Percentiles rank a stretch among this genome's conserved stretches.
These are phyloP conservation scores for Penicillium palitans DNA, from an alignment of 2,329 filamentous ascomycete genomes.

Conservation along the genomic window DNA sequence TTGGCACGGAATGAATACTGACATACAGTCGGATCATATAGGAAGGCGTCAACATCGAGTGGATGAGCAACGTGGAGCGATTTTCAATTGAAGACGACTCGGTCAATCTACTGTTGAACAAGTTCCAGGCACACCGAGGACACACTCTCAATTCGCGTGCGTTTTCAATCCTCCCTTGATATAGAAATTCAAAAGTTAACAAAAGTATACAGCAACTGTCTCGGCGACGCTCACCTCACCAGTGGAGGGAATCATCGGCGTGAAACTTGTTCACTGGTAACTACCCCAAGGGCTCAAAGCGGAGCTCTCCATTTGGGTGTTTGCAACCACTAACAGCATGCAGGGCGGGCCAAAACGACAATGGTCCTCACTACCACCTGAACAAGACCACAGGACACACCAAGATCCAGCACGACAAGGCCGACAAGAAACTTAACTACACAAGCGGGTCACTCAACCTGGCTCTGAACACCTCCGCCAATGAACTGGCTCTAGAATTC, in stretches of 20 bases:
- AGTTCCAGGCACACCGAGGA: constrained; percentile 40
- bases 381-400: constrained; percentile 29
- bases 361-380: constrained; percentile 40
- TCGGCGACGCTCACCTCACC: constrained; percentile 39
- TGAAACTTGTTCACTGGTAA: constrained; percentile 42
- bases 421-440: constrained; percentile 30
- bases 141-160: constrained; percentile 43
- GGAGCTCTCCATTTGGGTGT: neutral
- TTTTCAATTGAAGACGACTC: constrained; percentile 31
- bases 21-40: constrained; percentile 8
- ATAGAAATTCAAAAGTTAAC: neutral
- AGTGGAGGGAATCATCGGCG: constrained; percentile 41
- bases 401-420: constrained; percentile 29
- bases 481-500: constrained; percentile 37
- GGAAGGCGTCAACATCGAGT: constrained; percentile 42
- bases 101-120: constrained; percentile 41
- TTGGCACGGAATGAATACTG: neutral
- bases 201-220: constrained; percentile 31
- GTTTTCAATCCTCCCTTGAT: neutral
- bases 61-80: constrained; percentile 46
- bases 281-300: neutral
- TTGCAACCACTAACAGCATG: neutral
- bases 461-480: constrained; percentile 36
- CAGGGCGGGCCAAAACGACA: constrained; percentile 39
- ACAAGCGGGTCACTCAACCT: constrained; percentile 36